These are phyloP conservation scores for Rachicladosporium sp. DNA, from an alignment of 2,329 filamentous ascomycete species.

Conservation along the genomic window DNA sequence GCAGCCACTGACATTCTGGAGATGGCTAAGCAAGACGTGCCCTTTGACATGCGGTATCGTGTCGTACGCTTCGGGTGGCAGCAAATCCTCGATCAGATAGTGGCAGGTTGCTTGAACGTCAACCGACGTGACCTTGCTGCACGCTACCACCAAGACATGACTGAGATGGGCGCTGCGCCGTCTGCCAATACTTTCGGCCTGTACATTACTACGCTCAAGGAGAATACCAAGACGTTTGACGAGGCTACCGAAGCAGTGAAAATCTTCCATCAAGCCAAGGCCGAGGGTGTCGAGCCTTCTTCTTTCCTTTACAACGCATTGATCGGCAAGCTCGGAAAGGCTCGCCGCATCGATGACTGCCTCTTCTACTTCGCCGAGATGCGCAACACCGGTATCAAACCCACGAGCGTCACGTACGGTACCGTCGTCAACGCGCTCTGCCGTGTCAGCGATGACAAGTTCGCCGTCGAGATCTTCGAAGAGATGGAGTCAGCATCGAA, in stretches of 20 bases:
- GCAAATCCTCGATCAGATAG: conserved; percentile 91
- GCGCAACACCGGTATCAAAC: conserved; percentile 82
- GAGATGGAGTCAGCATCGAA: conserved; percentile 99
- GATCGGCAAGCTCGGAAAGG: conserved; percentile 96
- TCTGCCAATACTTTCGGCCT: conserved; percentile 96
- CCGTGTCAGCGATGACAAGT: conserved; percentile 93
- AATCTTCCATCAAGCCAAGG: conserved; percentile 88
- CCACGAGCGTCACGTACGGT: conserved; percentile 94
- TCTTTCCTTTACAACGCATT: conserved; percentile 97
- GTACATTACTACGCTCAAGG: conserved; percentile 98
- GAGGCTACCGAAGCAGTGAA: conserved; percentile 94
- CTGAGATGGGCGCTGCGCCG: conserved; percentile 80
- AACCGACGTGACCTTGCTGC: conserved; percentile 71
- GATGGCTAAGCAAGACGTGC: conserved; percentile 83
- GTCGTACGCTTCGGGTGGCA: conserved; percentile 92
- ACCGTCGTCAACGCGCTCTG: conserved; percentile 97
- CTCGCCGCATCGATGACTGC: conserved; percentile 93
- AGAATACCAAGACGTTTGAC: conserved; percentile 93
- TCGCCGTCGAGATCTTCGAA: conserved; percentile 93
- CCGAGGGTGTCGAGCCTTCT: conserved; percentile 87
- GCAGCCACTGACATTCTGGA: conserved; percentile 75
- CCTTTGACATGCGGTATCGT: conserved; percentile 69
- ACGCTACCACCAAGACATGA: conserved; percentile 80
- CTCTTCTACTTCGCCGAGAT: conserved; percentile 98
- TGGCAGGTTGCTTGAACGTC: conserved; percentile 75